Conservation (phyloP, 768 basidiomycete species). For the Chiua virens region DNA sequence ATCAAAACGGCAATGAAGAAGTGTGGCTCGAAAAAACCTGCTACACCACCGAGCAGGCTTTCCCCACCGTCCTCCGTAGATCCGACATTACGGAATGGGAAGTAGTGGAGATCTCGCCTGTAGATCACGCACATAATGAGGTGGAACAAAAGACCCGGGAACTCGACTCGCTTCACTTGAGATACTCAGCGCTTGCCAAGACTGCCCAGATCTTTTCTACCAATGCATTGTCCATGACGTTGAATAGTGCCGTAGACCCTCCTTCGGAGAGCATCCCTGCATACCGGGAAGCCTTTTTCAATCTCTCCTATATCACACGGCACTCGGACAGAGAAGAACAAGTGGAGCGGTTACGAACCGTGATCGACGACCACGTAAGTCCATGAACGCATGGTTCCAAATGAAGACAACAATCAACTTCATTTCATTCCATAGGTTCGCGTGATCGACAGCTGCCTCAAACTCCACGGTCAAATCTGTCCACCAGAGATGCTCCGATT, state of each 20-base stretch:
- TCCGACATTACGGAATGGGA: constrained; percentile 79
- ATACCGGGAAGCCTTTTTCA: constrained; percentile 78
- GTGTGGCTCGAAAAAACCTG: constrained; percentile 88
- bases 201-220: constrained; percentile 72
- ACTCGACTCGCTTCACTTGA: constrained; percentile 61
- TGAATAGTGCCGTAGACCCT: constrained; percentile 87
- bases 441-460: constrained; percentile 80
- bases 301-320: constrained; percentile 60
- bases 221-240: constrained; percentile 78
- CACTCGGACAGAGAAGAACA: constrained; percentile 70
- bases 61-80: constrained; percentile 88
- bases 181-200: constrained; percentile 78
- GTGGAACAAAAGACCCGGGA: constrained; percentile 81
- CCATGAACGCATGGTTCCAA: neutral
- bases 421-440: constrained; percentile 49
- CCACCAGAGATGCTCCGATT: constrained; percentile 88
- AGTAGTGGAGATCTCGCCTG: constrained; percentile 77
- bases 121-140: constrained; percentile 80
- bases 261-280: constrained; percentile 71
- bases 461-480: constrained; percentile 79
- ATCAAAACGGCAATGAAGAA: constrained; percentile 68
- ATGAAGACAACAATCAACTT: neutral
- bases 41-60: constrained; percentile 82
- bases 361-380: constrained; percentile 81
- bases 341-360: constrained; percentile 67